Evolutionary conservation across 1,284 basidiomycete genomes (phyloP).

Genomic region (Papiliotrema terrestris): DNA sequence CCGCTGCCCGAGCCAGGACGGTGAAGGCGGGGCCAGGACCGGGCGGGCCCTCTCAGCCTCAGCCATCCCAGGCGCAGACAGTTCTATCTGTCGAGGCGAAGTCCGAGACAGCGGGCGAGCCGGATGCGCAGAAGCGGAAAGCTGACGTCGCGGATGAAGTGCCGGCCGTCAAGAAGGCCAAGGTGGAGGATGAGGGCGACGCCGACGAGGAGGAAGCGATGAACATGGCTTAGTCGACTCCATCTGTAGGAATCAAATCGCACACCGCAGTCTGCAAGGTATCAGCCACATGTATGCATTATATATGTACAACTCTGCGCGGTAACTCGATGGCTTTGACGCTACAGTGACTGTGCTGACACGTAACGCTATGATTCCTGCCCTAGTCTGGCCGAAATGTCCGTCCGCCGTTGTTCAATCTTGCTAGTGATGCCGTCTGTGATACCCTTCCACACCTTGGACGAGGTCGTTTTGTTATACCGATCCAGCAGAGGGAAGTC

Average conservation of each 20-base stretch:
- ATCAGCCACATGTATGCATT: background rate
- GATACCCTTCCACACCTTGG: constrained; percentile 46
- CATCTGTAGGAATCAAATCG: constrained; percentile 2
- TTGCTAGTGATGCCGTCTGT: constrained; percentile 18
- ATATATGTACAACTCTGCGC: background rate
- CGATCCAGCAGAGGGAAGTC: constrained; percentile 45
- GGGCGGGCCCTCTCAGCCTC: too few species aligned
- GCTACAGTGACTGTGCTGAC: background rate
- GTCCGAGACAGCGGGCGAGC: constrained; percentile 1
- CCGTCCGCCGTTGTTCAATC: constrained; percentile 16
- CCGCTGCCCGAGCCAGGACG: constrained; percentile 48
- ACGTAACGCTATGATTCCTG: background rate
- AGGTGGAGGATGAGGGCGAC: background rate
- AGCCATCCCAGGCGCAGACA: too few species aligned
- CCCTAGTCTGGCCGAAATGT: constrained; percentile 8
- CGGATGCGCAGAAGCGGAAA: constrained; percentile 9
- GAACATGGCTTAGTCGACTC: background rate
- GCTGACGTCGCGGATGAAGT: background rate
- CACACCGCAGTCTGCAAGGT: background rate
- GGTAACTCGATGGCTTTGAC: too few species aligned
- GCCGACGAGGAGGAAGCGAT: constrained; percentile 6
- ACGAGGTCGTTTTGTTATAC: constrained; percentile 47
- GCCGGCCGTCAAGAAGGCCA: constrained; percentile 1
- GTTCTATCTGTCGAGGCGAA: background rate
- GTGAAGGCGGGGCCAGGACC: background rate